Conservation (phyloP, 2,329 filamentous ascomycete species). For the Penicillium hesseltinei region DNA sequence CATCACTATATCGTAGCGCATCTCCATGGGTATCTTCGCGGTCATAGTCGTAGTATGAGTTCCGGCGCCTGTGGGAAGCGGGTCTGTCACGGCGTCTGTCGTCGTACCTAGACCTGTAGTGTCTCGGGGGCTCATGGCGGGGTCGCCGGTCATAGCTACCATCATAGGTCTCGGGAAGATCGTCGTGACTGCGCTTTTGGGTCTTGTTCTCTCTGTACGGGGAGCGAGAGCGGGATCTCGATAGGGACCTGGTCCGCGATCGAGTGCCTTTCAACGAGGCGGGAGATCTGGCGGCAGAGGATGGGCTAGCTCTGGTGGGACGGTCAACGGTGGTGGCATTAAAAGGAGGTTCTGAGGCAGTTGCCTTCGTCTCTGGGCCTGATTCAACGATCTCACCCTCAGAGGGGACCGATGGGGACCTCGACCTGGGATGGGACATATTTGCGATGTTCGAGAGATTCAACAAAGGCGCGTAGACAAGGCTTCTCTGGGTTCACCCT, state of each 20-base stretch:
- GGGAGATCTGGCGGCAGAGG: conserved; percentile 48
- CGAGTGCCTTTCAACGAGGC: conserved; percentile 49
- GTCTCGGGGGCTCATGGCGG: conserved; percentile 34
- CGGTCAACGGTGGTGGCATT: conserved; percentile 87
- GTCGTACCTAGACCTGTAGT: conserved; percentile 40
- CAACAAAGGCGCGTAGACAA: not conserved
- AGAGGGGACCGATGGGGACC: conserved; percentile 65
- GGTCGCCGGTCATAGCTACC: conserved; percentile 27
- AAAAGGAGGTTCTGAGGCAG: conserved; percentile 71
- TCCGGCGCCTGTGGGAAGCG: conserved; percentile 40
- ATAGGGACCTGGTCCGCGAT: conserved; percentile 43
- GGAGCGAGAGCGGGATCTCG: conserved; percentile 41
- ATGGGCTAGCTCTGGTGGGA: conserved; percentile 72
- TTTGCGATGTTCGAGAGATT: conserved; percentile 19
- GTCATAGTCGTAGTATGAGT: conserved; percentile 53
- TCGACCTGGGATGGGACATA: conserved; percentile 50
- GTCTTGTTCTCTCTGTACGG: conserved; percentile 41
- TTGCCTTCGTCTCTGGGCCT: conserved; percentile 76
- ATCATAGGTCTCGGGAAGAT: conserved; percentile 32
- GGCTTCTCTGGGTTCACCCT: conserved; percentile 1
- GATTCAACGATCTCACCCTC: conserved; percentile 84
- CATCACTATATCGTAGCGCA: conserved; percentile 51
- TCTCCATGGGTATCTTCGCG: conserved; percentile 44
- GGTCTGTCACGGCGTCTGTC: conserved; percentile 40
- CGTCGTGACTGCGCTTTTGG: conserved; percentile 44